Percentiles rank a stretch among this genome's conserved stretches.
Evolutionary conservation across 345 rosid species (phyloP).

Genomic region (Camelina sativa): DNA sequence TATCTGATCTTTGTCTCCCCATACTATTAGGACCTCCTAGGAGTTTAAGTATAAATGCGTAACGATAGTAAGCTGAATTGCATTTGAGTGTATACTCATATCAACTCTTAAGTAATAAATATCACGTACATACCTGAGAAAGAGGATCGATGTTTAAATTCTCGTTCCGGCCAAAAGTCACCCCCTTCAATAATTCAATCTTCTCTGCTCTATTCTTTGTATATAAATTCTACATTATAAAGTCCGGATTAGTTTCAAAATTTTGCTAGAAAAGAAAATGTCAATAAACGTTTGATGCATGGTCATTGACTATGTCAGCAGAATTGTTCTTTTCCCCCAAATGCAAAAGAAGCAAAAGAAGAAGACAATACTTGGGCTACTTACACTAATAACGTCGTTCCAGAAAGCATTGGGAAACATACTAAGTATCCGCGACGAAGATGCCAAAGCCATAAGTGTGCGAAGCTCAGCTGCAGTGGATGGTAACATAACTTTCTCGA

Average conservation of each 20-base stretch:
- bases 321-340: not conserved
- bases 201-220: conserved; percentile 70
- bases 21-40: conserved; percentile 74
- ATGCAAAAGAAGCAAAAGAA: not conserved
- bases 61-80: not conserved
- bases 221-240: conserved; percentile 56
- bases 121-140: conserved; percentile 56
- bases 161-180: conserved; percentile 58
- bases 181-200: conserved; percentile 66
- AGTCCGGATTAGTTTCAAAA: not conserved
- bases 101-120: not conserved
- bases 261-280: not conserved
- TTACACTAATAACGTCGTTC: conserved; percentile 65
- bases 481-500: conserved; percentile 77
- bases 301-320: too few relatives aligned
- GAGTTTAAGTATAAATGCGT: not conserved
- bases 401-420: conserved; percentile 64
- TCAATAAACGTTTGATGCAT: not conserved
- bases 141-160: conserved; percentile 55
- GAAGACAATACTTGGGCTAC: conserved; percentile 19
- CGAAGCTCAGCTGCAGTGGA: conserved; percentile 61
- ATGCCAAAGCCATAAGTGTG: conserved; percentile 56
- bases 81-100: not conserved
- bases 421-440: conserved; percentile 37
- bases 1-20: conserved; percentile 88